These are phyloP conservation scores for Aspergillus fijiensis DNA, from an alignment of 2,329 filamentous ascomycete species.

Conservation along the genomic window DNA sequence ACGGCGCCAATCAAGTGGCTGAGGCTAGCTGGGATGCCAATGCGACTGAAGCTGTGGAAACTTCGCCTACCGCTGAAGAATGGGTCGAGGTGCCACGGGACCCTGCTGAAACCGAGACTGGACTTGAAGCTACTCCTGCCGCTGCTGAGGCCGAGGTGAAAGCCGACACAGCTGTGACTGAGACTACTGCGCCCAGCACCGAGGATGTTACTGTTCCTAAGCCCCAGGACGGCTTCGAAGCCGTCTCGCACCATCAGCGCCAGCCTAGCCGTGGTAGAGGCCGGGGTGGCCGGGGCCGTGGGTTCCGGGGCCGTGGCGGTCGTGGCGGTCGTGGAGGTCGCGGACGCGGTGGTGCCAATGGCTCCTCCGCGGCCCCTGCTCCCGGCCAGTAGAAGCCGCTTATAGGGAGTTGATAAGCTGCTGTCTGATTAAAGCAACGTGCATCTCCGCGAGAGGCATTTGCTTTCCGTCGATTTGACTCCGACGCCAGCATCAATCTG, in stretches of 20 bases:
- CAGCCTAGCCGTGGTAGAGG: conserved; percentile 38
- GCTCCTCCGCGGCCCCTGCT: conserved; percentile 17
- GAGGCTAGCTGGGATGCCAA: conserved; percentile 58
- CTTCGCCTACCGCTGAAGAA: conserved; percentile 57
- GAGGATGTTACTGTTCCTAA: conserved; percentile 67
- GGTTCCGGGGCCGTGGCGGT: conserved; percentile 37
- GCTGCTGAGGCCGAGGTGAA: conserved; percentile 59
- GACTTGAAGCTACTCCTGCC: conserved; percentile 61
- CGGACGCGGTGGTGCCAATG: conserved; percentile 30
- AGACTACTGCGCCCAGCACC: conserved; percentile 70
- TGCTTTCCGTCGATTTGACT: neutral
- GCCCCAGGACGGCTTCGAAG: conserved; percentile 37
- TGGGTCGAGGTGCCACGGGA: conserved; percentile 77
- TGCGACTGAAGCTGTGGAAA: conserved; percentile 44
- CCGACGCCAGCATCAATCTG: conserved; percentile 3
- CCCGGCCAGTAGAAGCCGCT: conserved; percentile 14
- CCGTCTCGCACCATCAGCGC: conserved; percentile 34
- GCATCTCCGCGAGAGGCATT: neutral
- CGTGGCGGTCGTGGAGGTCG: conserved; percentile 37
- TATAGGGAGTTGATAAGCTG: conserved; percentile 2
- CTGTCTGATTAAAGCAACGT: neutral
- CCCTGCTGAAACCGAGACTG: conserved; percentile 70
- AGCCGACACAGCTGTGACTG: conserved; percentile 55
- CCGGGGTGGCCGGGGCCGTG: conserved; percentile 18
- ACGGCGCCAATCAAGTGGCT: conserved; percentile 48